Evolutionary conservation across 352 stramenopile genomes (phyloP), one percentile per base, ranked within the genome.

Genomic region (Pythium aphanidermatum): DNA sequence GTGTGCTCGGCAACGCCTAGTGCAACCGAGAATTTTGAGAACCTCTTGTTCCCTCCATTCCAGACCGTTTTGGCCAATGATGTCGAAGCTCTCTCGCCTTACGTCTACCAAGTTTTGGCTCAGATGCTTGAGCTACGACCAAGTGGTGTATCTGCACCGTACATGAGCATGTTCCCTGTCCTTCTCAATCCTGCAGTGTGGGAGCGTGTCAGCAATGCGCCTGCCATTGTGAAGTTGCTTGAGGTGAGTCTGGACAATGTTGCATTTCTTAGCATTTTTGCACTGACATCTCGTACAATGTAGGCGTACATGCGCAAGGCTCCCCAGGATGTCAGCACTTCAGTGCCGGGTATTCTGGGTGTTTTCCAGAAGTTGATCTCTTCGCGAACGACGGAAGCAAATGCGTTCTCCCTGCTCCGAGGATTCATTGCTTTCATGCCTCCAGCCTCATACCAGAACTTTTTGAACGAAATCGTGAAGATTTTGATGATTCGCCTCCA

Each of bases 41-140:
- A 70, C 14, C 67, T 98, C 14, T 78, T 99, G 6, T 99, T 99
- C 66, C 95, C 95, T 31, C 90, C 92, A 6, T 99, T 99, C 67
- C 86, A 99, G 62, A 92, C 82, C 41, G 83, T 99, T 30, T 70
- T 99, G 29, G 84, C 96, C 27, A 96, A 98, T 58, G 96, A 99
- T 58, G 87, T 99, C 26, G 82, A 93, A 30, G 77, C 82, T 4
- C 52, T 92, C 24, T 94, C 91, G 17, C 96, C 97, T 9, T 99
- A 99, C 52, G 96, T 99, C 4, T 99, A 99, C 63, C 96, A 99
- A 64, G 79, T 99, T n/a, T 65, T 99, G 16, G 95, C 96, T 1
- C 95, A 99, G 66, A 91, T 99, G 52, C 76, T 99, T 23, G 96
- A 99, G 46, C 89, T 98, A 38, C 77, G 91, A 61, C 81, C 88